Evolutionary conservation across 768 basidiomycete species (phyloP), one percentile per base, ranked within the genome.

Genomic region (Mycena venus): DNA sequence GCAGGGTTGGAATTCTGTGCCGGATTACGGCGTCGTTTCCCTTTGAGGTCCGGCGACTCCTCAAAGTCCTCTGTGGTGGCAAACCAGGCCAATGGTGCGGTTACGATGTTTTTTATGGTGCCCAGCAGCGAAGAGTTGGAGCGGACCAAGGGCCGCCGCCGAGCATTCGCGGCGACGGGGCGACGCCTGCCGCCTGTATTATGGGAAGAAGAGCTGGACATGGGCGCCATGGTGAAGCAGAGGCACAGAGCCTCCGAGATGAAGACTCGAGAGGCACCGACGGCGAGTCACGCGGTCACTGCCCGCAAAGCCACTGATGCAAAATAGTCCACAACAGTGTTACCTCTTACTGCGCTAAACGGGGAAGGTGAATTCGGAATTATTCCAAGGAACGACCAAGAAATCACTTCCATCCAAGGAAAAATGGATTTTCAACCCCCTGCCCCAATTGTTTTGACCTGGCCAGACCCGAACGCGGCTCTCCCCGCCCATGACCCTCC

Each of bases 21-120:
- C 61, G 80, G 82, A 51, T 86, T 77, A 34, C 91, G 85, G 78
- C 91, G 86, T 75, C 91, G 89, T 80, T 92, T 92, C 75, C 90
- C 90, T 47, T 83, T 86, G 70, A 84, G 79, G 79, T 88, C 88
- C 76, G 85, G 86, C 55, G 86, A 84, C 73, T 86, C 86, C 63
- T 88, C 87, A 68, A 84, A 84, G 75, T 89, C 89, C 79, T 89
- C 89, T 73, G 85, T 81, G 75, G 85, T 82, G 76, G 89, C 87
- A 83, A 93, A 91, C 83, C 89, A 86, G 60, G 82, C 56, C 75
- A 93, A 85, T 55, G 92, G 91, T 23, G 91, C 90, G 36, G 91
- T 89, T 74, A 93, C 92, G 80, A 93, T 84, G 83, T 86, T 90
- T 86, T 89, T 93, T 82, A 93, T 88, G 58, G 91, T 82, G 61